Base-by-base conservation (phyloP, 441 rosid species). In the Biscutella laevigata region DNA sequence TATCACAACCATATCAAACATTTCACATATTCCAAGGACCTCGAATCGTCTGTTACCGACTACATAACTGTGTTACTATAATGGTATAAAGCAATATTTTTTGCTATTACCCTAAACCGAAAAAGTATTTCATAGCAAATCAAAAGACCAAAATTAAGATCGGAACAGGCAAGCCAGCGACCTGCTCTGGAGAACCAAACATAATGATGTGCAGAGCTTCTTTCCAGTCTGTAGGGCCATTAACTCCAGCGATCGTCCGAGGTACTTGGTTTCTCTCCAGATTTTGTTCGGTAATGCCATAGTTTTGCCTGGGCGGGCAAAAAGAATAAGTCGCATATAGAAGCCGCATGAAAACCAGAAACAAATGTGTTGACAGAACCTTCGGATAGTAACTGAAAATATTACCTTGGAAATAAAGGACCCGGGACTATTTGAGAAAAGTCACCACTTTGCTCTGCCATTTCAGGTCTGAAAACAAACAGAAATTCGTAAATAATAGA, bases 161-260 rank as follows among this genome's bases (percentile, higher is more conserved):
- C 32, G 5, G 28, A 6, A 26, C 8, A 48, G n/a, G n/a, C n/a
- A n/a, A n/a, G n/a, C n/a, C n/a, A n/a, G n/a, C n/a, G 59, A 94
- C 99, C 96, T 94, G 97, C 79, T 90, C 99, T 3, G 95, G 91
- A 58, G 97, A 94, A 56, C 91, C 95, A 65, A 75, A 90, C 73
- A 87, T 84, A 74, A 94, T 85, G 30, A 82, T 83, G 70, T 85
- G 94, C 72, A 94, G 59, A 63, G 99, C 96, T 71, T 94, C 99
- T 68, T 85, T 85, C 99, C 99, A 94, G 75, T 87, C 92, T 28
- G 89, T 67, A 30, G 89, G 89, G 46, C 88, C 89, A 79, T 27
- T 81, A 51, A 69, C 77, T 63, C 81, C 71, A 59, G 69, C 66
- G 15, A 75, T 67, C 47, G 80, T 57, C 53, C 40, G 76, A 22